Percentiles rank a stretch among this genome's conserved stretches.
Conservation (phyloP, 108 stramenopile species). For the Cyclotella atomus region DNA sequence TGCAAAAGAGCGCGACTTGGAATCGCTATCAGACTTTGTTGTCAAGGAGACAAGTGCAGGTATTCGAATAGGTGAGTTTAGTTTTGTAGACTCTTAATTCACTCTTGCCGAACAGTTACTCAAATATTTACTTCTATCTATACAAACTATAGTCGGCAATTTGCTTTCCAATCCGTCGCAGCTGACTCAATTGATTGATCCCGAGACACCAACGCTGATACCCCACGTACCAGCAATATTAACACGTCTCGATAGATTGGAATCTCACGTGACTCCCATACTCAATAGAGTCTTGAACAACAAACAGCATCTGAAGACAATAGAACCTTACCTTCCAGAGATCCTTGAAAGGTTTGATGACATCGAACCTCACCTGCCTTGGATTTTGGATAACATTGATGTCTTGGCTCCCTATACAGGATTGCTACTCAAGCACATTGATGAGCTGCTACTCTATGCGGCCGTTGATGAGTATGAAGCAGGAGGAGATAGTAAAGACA, state of each 20-base stretch:
- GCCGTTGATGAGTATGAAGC: slow-evolving; percentile 53
- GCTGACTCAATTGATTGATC: slow-evolving; percentile 63
- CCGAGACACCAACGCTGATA: slow-evolving; percentile 63
- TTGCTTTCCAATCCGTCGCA: slow-evolving; percentile 54
- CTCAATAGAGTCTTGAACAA: slow-evolving; percentile 70
- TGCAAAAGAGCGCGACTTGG: slow-evolving; percentile 51
- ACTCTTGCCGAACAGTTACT: no score
- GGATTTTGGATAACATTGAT: slow-evolving; percentile 78
- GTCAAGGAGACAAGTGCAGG: slow-evolving; percentile 56
- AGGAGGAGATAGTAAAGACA: slow-evolving; percentile 30
- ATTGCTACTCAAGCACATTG: slow-evolving; percentile 69
- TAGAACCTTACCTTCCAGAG: slow-evolving; percentile 68
- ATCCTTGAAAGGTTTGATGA: slow-evolving; percentile 71
- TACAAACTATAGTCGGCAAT: slow-evolving; percentile 47
- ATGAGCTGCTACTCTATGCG: slow-evolving; percentile 71
- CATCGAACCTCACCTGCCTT: slow-evolving; percentile 78
- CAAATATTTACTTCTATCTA: no score
- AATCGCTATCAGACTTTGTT: slow-evolving; percentile 57
- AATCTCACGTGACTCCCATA: slow-evolving; percentile 65
- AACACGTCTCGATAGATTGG: slow-evolving; percentile 61
- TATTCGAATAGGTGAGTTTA: no score
- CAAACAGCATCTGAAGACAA: slow-evolving; percentile 61
- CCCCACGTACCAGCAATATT: slow-evolving; percentile 71
- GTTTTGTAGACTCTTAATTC: no score
- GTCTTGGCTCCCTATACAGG: slow-evolving; percentile 78